Evolutionary conservation across 495 filamentous ascomycete genomes (phyloP).

Genomic region (Monascus purpureus): DNA sequence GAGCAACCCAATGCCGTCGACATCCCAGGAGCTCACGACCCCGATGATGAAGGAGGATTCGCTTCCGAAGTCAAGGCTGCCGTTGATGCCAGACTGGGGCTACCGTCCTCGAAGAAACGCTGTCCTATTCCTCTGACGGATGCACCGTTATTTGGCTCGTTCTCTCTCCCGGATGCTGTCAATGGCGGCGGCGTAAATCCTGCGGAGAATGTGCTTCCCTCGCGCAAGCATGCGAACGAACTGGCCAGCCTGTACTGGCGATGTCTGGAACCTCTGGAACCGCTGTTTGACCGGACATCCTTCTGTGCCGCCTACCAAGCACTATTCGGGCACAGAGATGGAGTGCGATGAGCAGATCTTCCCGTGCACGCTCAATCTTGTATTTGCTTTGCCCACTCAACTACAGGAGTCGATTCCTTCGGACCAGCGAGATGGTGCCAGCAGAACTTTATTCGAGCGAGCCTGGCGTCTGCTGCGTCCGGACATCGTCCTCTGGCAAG

Average conservation of each 20-base stretch:
- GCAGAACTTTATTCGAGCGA: slow-evolving; percentile 9
- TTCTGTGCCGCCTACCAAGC: slow-evolving; percentile 4
- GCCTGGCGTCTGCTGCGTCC: slow-evolving; percentile 10
- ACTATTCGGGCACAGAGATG: slow-evolving; percentile 2
- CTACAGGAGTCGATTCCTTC: slow-evolving; percentile 7
- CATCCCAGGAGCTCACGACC: slow-evolving; percentile 9
- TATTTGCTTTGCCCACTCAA: slow-evolving; percentile 12
- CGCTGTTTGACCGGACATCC: slow-evolving; percentile 7
- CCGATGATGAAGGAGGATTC: too few relatives aligned
- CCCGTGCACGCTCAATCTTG: slow-evolving; percentile 9
- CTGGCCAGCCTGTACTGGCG: slow-evolving; percentile 11
- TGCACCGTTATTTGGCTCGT: slow-evolving; percentile 13
- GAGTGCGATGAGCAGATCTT: slow-evolving; percentile 1
- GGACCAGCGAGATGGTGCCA: slow-evolving; percentile 6
- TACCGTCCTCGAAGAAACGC: slow-evolving; percentile 1
- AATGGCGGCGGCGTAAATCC: not conserved
- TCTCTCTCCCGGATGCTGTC: slow-evolving; percentile 3
- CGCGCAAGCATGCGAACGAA: slow-evolving; percentile 7
- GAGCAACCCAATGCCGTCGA: slow-evolving; percentile 2
- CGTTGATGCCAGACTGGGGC: slow-evolving; percentile 8
- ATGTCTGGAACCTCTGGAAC: slow-evolving; percentile 8
- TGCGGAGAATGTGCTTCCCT: slow-evolving; percentile 9
- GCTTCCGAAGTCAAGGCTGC: slow-evolving; percentile 7
- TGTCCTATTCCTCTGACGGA: slow-evolving; percentile 10
- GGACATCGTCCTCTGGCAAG: slow-evolving; percentile 13